phyloP scores from a whole-genome alignment of 495 filamentous ascomycete species.

The Jackrogersella multiformis region DNA sequence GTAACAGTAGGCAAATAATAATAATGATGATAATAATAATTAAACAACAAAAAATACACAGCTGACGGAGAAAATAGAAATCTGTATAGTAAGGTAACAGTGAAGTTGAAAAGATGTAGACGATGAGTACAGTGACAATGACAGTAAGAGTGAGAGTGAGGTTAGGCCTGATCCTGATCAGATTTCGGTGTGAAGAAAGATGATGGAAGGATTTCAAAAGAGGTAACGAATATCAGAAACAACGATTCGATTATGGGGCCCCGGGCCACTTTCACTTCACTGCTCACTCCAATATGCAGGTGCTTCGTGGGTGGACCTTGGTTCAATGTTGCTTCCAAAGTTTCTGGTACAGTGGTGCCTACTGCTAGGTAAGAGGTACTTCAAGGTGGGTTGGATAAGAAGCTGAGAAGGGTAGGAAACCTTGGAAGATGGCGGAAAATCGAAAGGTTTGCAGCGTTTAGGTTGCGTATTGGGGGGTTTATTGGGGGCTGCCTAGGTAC shows the following conservation, averaged over 20 bases:
- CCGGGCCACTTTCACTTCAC: conserved; percentile 24
- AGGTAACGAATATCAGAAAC: conserved; percentile 36
- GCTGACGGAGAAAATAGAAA: background rate
- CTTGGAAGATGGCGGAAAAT: conserved; percentile 18
- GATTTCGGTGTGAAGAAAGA: conserved; percentile 35
- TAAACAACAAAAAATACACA: conserved; percentile 27
- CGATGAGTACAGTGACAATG: conserved; percentile 1
- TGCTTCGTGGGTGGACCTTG: conserved; percentile 31
- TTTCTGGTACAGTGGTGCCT: too few species aligned
- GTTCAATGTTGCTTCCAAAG: too few species aligned
- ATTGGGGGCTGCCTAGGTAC: background rate
- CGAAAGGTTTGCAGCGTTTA: conserved; percentile 7
- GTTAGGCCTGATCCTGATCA: conserved; percentile 14
- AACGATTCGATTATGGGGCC: conserved; percentile 32
- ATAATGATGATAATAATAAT: conserved; percentile 5
- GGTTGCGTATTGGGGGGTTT: conserved; percentile 1
- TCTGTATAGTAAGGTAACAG: conserved; percentile 19
- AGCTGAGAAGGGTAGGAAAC: background rate
- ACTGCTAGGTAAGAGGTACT: too few species aligned
- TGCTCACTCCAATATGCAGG: conserved; percentile 40
- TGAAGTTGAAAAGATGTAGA: conserved; percentile 17
- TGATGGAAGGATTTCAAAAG: conserved; percentile 33
- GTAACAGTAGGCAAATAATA: background rate
- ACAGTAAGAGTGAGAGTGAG: conserved; percentile 14
- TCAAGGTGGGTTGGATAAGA: conserved; percentile 16